phyloP scores from a whole-genome alignment of 768 basidiomycete genomes.

The Tylopilus felleus region DNA sequence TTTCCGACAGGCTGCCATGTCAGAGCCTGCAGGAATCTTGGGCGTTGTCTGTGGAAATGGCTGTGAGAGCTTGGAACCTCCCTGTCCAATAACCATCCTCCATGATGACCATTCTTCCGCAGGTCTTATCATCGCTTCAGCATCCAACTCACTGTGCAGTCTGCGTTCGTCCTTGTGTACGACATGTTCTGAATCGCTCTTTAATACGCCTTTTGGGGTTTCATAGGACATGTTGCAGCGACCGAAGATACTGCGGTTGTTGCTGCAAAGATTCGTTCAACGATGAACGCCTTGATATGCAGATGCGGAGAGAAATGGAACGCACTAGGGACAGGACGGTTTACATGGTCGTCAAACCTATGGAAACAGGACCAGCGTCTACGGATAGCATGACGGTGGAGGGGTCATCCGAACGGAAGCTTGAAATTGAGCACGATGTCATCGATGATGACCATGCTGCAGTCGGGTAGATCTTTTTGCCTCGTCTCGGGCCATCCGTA shows the following conservation, averaged over 20 bases:
- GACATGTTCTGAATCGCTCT: no score
- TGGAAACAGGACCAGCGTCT: constrained; percentile 10
- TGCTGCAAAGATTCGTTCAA: constrained; percentile 18
- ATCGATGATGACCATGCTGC: no score
- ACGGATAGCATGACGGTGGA: constrained; percentile 1
- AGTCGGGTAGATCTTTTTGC: no score
- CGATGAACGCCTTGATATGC: constrained; percentile 3
- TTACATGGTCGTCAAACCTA: constrained; percentile 2
- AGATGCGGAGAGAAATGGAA: constrained; percentile 12
- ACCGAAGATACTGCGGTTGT: constrained; percentile 18
- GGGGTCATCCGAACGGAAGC: neutral
- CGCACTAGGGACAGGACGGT: constrained; percentile 16
- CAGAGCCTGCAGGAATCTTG: constrained; percentile 1
- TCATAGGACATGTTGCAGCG: constrained; percentile 9
- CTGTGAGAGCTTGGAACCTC: constrained; percentile 4
- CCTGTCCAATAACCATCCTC: neutral
- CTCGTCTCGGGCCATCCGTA: no score
- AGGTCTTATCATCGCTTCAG: neutral
- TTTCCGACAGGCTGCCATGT: constrained; percentile 4
- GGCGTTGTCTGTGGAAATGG: constrained; percentile 12
- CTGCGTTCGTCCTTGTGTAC: neutral
- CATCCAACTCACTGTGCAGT: neutral
- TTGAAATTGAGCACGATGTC: no score
- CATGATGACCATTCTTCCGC: neutral
- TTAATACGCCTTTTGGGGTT: no score